A percentile compares a stretch with the other conserved stretches of the same genome.
Evolutionary conservation across 768 basidiomycete species (phyloP).

Genomic region (Lentinula detonsa): DNA sequence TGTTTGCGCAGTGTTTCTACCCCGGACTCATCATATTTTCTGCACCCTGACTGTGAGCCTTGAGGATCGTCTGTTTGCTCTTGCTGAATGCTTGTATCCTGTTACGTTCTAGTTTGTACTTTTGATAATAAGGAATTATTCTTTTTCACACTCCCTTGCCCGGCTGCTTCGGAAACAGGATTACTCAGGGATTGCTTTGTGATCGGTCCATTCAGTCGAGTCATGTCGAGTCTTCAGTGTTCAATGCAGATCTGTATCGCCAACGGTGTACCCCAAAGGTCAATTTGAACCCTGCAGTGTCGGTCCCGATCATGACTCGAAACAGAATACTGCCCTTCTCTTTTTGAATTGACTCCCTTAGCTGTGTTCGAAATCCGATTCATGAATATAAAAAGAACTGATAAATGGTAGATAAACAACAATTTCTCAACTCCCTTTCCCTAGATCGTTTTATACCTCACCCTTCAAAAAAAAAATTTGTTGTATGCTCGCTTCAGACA

Average conservation of each 20-base stretch:
- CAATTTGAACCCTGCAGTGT: neutral
- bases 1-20: neutral
- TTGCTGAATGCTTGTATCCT: neutral
- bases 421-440: neutral
- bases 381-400: neutral
- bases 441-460: neutral
- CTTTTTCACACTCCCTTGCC: neutral
- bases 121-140: neutral
- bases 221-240: neutral
- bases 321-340: neutral
- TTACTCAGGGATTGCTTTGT: neutral
- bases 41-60: neutral
- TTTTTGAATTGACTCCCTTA: neutral
- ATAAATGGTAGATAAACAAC: neutral
- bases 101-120: neutral
- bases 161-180: neutral
- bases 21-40: neutral
- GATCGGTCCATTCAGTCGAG: neutral
- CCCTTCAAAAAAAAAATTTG: neutral
- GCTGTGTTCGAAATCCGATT: too few species aligned
- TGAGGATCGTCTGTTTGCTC: neutral
- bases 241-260: neutral
- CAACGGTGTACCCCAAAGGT: neutral
- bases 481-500: constrained; percentile 7
- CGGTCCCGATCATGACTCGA: constrained; percentile 2